Conservation (phyloP, 2,329 filamentous ascomycete genomes). For the Cordyceps sp. region DNA sequence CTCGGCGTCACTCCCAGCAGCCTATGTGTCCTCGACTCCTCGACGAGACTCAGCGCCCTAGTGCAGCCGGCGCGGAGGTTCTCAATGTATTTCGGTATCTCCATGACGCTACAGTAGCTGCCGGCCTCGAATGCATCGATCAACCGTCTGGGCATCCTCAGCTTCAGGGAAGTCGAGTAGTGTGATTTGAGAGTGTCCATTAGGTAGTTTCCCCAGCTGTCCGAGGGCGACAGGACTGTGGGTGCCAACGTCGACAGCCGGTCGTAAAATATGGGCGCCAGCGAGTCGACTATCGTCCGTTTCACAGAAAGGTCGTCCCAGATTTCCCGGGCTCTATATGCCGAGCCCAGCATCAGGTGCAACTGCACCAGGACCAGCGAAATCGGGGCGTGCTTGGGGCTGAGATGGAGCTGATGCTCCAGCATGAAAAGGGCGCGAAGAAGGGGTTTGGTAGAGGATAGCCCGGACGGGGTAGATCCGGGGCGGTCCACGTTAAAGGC, state of each 20-base stretch:
- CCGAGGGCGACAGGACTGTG: slow-evolving; percentile 14
- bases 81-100: slow-evolving; percentile 26
- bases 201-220: slow-evolving; percentile 16
- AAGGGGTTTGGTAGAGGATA: slow-evolving; percentile 14
- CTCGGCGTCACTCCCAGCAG: slow-evolving; percentile 22
- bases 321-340: slow-evolving; percentile 25
- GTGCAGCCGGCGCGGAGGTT: slow-evolving; percentile 32
- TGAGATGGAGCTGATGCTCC: slow-evolving; percentile 27
- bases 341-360: slow-evolving; percentile 32
- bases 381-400: slow-evolving; percentile 27
- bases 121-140: slow-evolving; percentile 30
- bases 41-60: slow-evolving; percentile 32
- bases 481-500: slow-evolving; percentile 7
- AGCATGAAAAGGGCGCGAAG: slow-evolving; percentile 32
- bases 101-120: slow-evolving; percentile 33
- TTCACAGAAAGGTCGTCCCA: slow-evolving; percentile 38
- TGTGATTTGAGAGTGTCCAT: slow-evolving; percentile 26
- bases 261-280: slow-evolving; percentile 38
- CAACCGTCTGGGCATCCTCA: slow-evolving; percentile 24
- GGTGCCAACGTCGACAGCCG: slow-evolving; percentile 35
- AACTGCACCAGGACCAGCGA: slow-evolving; percentile 34
- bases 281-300: slow-evolving; percentile 38
- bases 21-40: slow-evolving; percentile 29
- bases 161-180: slow-evolving; percentile 27
- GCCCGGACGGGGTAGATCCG: slow-evolving; percentile 2